A percentile compares a stretch with the other conserved stretches of the same genome.
These are phyloP conservation scores for Candida tetrigidarum DNA, from an alignment of 1,139 yeast genomes.

Conservation along the genomic window DNA sequence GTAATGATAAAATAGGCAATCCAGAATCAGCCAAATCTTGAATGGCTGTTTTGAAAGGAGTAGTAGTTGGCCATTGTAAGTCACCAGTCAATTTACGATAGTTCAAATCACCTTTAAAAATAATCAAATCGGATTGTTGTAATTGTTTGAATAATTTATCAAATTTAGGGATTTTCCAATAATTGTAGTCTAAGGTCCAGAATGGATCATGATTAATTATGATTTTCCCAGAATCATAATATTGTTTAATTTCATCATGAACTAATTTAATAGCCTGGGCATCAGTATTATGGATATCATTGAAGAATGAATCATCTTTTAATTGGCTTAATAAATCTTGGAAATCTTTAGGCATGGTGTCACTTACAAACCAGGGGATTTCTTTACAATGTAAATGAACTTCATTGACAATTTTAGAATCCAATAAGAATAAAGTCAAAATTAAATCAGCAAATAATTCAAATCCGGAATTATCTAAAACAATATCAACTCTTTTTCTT, in stretches of 20 bases:
- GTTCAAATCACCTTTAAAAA: conserved; percentile 95
- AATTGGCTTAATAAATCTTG: conserved; percentile 62
- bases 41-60: conserved; percentile 72
- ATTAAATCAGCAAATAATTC: conserved; percentile 90
- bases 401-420: conserved; percentile 61
- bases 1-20: conserved; percentile 68
- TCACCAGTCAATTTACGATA: conserved; percentile 95
- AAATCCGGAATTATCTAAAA: conserved; percentile 94
- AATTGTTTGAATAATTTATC: conserved; percentile 51
- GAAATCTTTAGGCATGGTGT: conserved; percentile 86
- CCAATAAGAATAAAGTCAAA: conserved; percentile 74
- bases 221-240: conserved; percentile 55
- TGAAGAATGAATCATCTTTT: conserved; percentile 54
- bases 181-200: conserved; percentile 84
- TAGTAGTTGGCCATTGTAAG: conserved; percentile 82
- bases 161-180: conserved; percentile 63
- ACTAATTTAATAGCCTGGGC: conserved; percentile 40
- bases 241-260: conserved; percentile 52
- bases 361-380: conserved; percentile 98
- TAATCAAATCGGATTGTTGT: conserved; percentile 64
- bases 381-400: conserved; percentile 87
- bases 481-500: conserved; percentile 69
- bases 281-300: conserved; percentile 36
- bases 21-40: conserved; percentile 66
- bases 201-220: conserved; percentile 67